These are phyloP conservation scores for Leccinum variabile DNA, from an alignment of 1,284 basidiomycete genomes.

Conservation along the genomic window DNA sequence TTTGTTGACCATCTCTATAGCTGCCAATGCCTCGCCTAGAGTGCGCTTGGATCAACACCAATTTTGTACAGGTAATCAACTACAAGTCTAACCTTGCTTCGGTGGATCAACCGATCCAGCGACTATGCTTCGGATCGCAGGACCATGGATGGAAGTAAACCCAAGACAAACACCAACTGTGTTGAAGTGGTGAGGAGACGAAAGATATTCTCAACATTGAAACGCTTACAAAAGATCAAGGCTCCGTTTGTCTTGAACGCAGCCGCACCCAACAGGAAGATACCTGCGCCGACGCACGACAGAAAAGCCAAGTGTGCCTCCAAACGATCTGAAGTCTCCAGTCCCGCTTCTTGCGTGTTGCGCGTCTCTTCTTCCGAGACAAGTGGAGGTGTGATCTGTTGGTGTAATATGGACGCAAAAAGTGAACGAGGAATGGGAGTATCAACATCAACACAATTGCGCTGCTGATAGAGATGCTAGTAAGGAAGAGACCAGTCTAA, in stretches of 20 bases:
- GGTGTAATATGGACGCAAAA: constrained; percentile 25
- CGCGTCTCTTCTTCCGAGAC: neutral
- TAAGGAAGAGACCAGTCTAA: constrained; percentile 32
- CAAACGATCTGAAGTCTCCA: constrained; percentile 29
- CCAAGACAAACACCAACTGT: constrained; percentile 26
- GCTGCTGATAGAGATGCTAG: constrained; percentile 11
- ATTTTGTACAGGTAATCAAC: neutral
- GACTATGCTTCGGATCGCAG: constrained; percentile 31
- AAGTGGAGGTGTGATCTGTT: neutral
- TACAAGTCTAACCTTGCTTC: constrained; percentile 29
- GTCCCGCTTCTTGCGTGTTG: constrained; percentile 7
- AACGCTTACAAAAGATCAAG: constrained; percentile 19
- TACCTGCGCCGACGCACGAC: constrained; percentile 21
- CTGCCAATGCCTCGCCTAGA: constrained; percentile 35
- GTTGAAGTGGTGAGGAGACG: constrained; percentile 1
- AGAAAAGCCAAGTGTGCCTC: constrained; percentile 33
- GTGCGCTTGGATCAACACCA: neutral
- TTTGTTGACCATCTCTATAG: constrained; percentile 34
- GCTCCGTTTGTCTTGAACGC: constrained; percentile 11
- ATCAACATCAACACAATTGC: constrained; percentile 16
- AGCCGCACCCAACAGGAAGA: constrained; percentile 22
- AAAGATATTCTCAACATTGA: neutral
- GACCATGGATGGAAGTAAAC: constrained; percentile 16
- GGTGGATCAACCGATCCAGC: constrained; percentile 35
- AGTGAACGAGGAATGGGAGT: constrained; percentile 20